Percentiles rank a stretch among this genome's conserved stretches.
These are phyloP conservation scores for Lupinus albus DNA, from an alignment of 306 rosid genomes.

Conservation along the genomic window DNA sequence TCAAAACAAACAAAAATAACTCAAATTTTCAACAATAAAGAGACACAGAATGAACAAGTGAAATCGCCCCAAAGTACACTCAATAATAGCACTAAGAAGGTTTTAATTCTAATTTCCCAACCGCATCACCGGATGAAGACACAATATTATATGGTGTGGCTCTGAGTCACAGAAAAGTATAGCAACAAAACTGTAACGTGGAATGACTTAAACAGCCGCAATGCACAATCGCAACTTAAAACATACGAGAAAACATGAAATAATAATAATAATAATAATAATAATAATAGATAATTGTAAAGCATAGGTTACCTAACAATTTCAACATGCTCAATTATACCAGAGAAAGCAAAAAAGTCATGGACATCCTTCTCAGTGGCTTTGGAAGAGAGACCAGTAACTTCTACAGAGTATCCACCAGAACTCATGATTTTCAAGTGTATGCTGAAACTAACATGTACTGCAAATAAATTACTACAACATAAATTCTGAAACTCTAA, in stretches of 20 bases:
- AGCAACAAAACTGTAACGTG: too few relatives aligned
- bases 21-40: background rate
- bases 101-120: too few relatives aligned
- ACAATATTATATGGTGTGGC: too few relatives aligned
- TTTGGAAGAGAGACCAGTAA: constrained; percentile 75
- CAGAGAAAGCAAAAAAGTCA: constrained; percentile 83
- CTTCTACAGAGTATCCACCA: constrained; percentile 71
- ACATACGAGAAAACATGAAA: background rate
- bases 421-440: constrained; percentile 47
- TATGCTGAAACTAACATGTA: background rate
- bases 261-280: too few relatives aligned
- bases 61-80: background rate
- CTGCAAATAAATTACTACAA: background rate
- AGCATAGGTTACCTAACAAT: constrained; percentile 55
- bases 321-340: constrained; percentile 68
- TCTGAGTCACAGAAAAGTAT: too few relatives aligned
- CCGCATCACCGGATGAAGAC: too few relatives aligned
- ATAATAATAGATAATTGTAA: background rate
- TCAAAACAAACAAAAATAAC: background rate
- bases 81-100: background rate
- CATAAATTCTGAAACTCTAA: background rate
- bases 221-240: too few relatives aligned
- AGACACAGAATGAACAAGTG: background rate
- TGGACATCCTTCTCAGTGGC: constrained; percentile 73
- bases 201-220: too few relatives aligned